Evolutionary conservation across 2,329 filamentous ascomycete genomes (phyloP), one percentile per base, ranked within the genome.

Genomic region (Claviceps humidiphila): DNA sequence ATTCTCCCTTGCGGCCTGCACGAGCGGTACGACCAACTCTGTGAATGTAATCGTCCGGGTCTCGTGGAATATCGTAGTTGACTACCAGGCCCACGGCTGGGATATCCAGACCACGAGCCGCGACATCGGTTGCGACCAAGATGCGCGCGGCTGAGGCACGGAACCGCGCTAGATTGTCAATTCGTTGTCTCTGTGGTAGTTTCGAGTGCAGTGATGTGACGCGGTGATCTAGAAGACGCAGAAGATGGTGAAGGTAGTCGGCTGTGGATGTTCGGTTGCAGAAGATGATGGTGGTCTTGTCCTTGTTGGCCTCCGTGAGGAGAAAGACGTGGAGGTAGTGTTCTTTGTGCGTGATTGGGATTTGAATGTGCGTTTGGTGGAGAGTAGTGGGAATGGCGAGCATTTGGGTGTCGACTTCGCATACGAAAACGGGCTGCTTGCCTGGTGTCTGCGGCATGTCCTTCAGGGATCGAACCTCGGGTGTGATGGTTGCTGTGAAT

Each of bases 21-120:
- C 93, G 84, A 3, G 93, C 93, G 13, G 93, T 98, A 69, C 93
- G 85, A 66, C 93, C 93, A 49, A 96, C 91, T 13, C 93, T 82
- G 71, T 98, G 93, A 58, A 98, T 93, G 67, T 98, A 98, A 68
- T 96, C 91, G 66, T 96, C 90, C 3, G 91, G 89, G 64, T 96
- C 89, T n/a, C 91, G 82, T 0, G 93, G 93, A 1, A 98, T 81
- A 64, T 98, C 93, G 68, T 90, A 98, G 69, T 98, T 97, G 63
- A 98, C 73, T 2, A 98, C 93, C 16, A 97, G 70, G 51, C 80
- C 84, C 6, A 97, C 91, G 59, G 89, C 87, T 1, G 91, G 91
- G 56, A 98, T 96, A 71, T 98, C 93, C 4, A 98, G 79, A 75
- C 93, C 93, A 66, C 93, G 81, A 20, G 89, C 87, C 1, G 93